Evolutionary conservation across 106 monocot species (phyloP), one percentile per base, ranked within the genome.

Genomic region (Narthecium ossifragum): DNA sequence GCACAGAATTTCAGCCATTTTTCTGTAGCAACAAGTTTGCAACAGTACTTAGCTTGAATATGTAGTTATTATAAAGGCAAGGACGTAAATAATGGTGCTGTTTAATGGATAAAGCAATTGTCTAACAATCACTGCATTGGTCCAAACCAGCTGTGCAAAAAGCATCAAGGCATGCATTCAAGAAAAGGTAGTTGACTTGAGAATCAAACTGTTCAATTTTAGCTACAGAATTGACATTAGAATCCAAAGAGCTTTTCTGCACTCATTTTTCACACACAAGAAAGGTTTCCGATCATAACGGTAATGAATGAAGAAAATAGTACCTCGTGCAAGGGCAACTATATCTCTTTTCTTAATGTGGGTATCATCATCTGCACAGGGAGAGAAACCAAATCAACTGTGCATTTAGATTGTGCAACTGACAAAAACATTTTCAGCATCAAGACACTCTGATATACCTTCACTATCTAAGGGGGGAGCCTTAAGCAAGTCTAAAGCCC

Each of bases 251-350:
- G 6, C 27, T 7, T 4, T 24, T 4, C 2, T 52, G 25, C 26
- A 52, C 23, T 20, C 25, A 24, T 52, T 7, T 25, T 9, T 20
- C 21, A 21, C 7, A 27, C 4, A 13, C 6, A 24, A 13, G 27
- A 52, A n/a, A n/a, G n/a, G n/a, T n/a, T n/a, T n/a, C n/a, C n/a
- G n/a, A n/a, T n/a, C n/a, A n/a, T n/a, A n/a, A 24, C 25, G 6
- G 5, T 23, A 56, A 22, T 2, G 62, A 65, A 31, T 32, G 37
- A 50, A 29, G 28, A 39, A 24, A 38, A 50, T 47, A 46, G 24
- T 78, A 90, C 90, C 90, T 82, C 90, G 81, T 67, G 90, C 90
- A 53, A 85, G 73, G 24, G 84, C 74, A 24, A 87, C 63, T 52
- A 87, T 72, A 30, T 92, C 92, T 51, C 72, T 63, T 66, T 59